Evolutionary conservation across 2,329 filamentous ascomycete genomes (phyloP), one percentile per base, ranked within the genome.

Genomic region (Ceratocystis smalleyi): DNA sequence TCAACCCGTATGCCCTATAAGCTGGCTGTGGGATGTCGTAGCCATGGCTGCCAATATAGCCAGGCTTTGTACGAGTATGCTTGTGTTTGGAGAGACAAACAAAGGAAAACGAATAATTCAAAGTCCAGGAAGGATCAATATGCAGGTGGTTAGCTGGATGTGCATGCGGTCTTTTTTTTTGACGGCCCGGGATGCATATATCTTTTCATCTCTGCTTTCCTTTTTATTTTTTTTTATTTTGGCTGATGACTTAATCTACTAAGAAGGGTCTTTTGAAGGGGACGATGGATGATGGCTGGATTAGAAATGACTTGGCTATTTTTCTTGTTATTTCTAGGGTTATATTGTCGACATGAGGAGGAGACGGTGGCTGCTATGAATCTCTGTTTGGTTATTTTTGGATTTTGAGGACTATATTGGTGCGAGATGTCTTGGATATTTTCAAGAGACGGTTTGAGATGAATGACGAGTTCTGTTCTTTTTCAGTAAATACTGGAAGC

Each of bases 1-100:
- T 91, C 70, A 91, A 91, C 78, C 88, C 88, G 17, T 91, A 87
- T 73, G 88, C 88, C 63, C 75, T 84, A 70, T 83, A 74, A 74
- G 67, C 10, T 32, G 27, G 61, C 30, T 32, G 61, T 12, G 8
- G 17, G 61, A 54, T 17, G 40, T 24, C 27, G 45, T 40, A 22
- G 30, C 35, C 30, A 22, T 51, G 32, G 61, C 32, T 63, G 27
- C 7, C 7, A 19, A 43, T 40, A 30, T 59, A 3, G 63, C 35
- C 15, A 57, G 59, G 54, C 27, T n/a, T 35, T 66, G 65, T 66
- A 66, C 40, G 65, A 66, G 59, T 66, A 66, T 60, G 61, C 19
- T 40, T 17, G 32, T 54, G 45, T 30, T 40, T 57, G 54, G 22
- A 30, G 45, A 62, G 45, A 49, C 22, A 32, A 43, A 62, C 3